A percentile compares a stretch with the other conserved stretches of the same genome.
phyloP scores from a whole-genome alignment of 495 filamentous ascomycete genomes.

The Xylaria venustula region DNA sequence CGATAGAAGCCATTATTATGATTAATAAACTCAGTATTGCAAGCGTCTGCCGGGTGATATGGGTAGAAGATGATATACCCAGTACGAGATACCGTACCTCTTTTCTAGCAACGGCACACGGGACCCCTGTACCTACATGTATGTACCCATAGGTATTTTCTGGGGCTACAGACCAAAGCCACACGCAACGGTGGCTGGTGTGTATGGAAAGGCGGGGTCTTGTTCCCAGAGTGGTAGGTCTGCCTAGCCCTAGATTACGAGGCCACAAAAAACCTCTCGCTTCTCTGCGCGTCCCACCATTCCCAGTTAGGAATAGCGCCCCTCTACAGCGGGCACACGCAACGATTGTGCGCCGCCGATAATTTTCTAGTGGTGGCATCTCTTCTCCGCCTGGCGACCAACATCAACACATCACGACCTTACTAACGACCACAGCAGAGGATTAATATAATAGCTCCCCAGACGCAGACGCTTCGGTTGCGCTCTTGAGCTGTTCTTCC shows the following conservation, averaged over 20 bases:
- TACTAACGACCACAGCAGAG: slow-evolving; percentile 37
- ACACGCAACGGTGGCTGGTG: too few relatives aligned
- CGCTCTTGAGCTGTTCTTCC: slow-evolving; percentile 34
- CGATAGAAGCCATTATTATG: too few relatives aligned
- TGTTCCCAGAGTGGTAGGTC: slow-evolving; percentile 40
- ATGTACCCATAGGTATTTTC: too few relatives aligned
- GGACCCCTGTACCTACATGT: too few relatives aligned
- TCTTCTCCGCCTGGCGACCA: slow-evolving; percentile 30
- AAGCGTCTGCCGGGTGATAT: too few relatives aligned
- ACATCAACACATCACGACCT: slow-evolving; percentile 30
- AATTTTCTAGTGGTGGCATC: slow-evolving; percentile 27
- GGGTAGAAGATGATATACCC: too few relatives aligned
- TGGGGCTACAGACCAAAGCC: too few relatives aligned
- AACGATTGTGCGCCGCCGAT: slow-evolving; percentile 23
- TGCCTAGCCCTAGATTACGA: slow-evolving; percentile 43
- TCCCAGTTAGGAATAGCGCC: slow-evolving; percentile 35
- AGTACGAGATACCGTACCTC: too few relatives aligned
- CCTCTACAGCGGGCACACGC: slow-evolving; percentile 30
- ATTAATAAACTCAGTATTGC: too few relatives aligned
- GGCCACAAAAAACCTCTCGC: slow-evolving; percentile 38
- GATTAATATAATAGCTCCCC: slow-evolving; percentile 25
- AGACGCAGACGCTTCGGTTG: slow-evolving; percentile 30
- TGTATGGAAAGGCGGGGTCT: too few relatives aligned
- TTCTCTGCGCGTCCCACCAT: slow-evolving; percentile 29
- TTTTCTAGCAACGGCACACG: too few relatives aligned